Conservation (phyloP, 352 stramenopile species). For the Phytophthora sojae region DNA sequence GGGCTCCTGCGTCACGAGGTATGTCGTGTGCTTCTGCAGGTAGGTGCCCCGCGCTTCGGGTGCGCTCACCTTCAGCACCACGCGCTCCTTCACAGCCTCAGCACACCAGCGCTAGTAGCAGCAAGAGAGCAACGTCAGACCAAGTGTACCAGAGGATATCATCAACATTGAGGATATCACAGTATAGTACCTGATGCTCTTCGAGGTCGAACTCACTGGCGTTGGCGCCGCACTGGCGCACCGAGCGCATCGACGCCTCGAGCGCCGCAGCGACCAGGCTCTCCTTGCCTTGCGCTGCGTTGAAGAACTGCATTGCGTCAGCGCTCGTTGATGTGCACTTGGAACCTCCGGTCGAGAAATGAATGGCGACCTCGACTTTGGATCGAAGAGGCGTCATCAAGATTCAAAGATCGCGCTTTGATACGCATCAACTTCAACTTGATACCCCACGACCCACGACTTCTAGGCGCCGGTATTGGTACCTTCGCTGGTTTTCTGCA, state of each 20-base stretch:
- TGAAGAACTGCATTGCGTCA: slow-evolving; percentile 52
- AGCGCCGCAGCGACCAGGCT: slow-evolving; percentile 37
- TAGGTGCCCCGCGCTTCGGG: slow-evolving; percentile 70
- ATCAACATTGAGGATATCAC: no score
- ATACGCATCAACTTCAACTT: slow-evolving; percentile 24
- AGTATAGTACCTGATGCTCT: slow-evolving; percentile 41
- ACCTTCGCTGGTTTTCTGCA: slow-evolving; percentile 3
- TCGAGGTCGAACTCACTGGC: slow-evolving; percentile 25
- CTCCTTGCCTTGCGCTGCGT: slow-evolving; percentile 34
- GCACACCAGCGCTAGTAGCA: slow-evolving; percentile 27
- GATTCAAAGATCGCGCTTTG: slow-evolving; percentile 24
- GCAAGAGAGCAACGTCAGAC: slow-evolving; percentile 10
- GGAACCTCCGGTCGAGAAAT: slow-evolving; percentile 14
- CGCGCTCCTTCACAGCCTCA: slow-evolving; percentile 28
- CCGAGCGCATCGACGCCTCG: slow-evolving; percentile 44
- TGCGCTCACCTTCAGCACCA: slow-evolving; percentile 48
- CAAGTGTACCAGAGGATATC: background rate
- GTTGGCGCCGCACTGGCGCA: slow-evolving; percentile 35
- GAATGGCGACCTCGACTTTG: slow-evolving; percentile 13
- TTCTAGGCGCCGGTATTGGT: background rate
- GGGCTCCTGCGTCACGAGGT: slow-evolving; percentile 51
- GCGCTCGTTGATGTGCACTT: slow-evolving; percentile 4
- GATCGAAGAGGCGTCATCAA: slow-evolving; percentile 23
- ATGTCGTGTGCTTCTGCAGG: slow-evolving; percentile 80
- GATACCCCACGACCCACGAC: no score